phyloP scores from a whole-genome alignment of 1,139 yeast species.

The Keqinozyma sinolaborantium region DNA sequence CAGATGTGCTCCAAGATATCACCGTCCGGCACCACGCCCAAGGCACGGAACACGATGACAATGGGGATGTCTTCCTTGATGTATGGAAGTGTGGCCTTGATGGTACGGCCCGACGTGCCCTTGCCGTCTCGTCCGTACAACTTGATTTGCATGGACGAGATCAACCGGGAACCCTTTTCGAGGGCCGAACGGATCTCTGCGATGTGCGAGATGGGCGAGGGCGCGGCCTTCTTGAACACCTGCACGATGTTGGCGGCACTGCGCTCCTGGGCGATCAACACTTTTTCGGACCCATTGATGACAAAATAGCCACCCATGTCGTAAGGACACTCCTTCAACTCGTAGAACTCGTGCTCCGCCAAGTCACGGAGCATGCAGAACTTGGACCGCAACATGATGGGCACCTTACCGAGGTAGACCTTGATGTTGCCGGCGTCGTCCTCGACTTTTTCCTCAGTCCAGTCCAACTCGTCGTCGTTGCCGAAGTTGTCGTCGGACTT shows the following conservation, averaged over 20 bases:
- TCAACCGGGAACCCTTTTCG: conserved; percentile 94
- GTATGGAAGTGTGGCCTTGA: conserved; percentile 93
- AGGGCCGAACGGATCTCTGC: conserved; percentile 97
- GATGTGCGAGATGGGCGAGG: conserved; percentile 92
- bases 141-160: conserved; percentile 92
- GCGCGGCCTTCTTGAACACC: conserved; percentile 96
- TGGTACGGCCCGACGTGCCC: conserved; percentile 74
- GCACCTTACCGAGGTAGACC: conserved; percentile 94
- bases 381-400: conserved; percentile 95
- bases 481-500: conserved; percentile 70
- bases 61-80: conserved; percentile 96
- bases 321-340: conserved; percentile 95
- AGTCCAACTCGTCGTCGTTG: conserved; percentile 65
- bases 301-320: conserved; percentile 99
- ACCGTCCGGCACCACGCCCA: conserved; percentile 98
- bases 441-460: conserved; percentile 54
- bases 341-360: conserved; percentile 92
- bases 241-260: conserved; percentile 98
- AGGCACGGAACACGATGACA: conserved; percentile 93
- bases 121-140: conserved; percentile 80
- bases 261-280: conserved; percentile 96
- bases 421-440: conserved; percentile 64
- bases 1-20: conserved; percentile 97
- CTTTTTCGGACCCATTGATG: conserved; percentile 97
- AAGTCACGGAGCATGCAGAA: conserved; percentile 91